These are phyloP conservation scores for Pichia scutulata DNA, from an alignment of 805 yeast species.

Conservation along the genomic window DNA sequence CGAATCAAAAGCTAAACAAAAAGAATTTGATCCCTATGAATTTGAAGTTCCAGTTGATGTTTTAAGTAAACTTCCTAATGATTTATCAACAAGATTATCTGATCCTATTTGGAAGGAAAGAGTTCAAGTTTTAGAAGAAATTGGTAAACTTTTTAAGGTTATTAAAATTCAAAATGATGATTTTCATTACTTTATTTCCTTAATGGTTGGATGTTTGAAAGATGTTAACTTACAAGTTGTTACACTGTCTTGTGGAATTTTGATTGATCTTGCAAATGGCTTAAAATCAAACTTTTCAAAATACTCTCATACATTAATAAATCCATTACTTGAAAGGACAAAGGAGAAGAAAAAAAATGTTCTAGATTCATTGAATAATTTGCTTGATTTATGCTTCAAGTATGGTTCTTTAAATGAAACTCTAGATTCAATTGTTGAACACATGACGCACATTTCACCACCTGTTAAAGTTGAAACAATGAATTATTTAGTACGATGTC, in stretches of 20 bases:
- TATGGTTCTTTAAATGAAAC: slow-evolving; percentile 46
- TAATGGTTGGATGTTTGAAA: slow-evolving; percentile 63
- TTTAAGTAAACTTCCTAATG: slow-evolving; percentile 55
- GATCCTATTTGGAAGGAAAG: slow-evolving; percentile 88
- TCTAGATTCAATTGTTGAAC: slow-evolving; percentile 50
- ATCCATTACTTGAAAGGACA: slow-evolving; percentile 67
- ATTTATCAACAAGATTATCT: slow-evolving; percentile 44
- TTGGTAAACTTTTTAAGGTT: slow-evolving; percentile 42
- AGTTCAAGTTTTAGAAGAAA: slow-evolving; percentile 72
- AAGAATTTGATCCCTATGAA: slow-evolving; percentile 56
- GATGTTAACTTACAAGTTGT: slow-evolving; percentile 90
- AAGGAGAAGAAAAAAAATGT: slow-evolving; percentile 84
- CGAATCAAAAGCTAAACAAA: slow-evolving; percentile 16
- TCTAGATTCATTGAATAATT: slow-evolving; percentile 56
- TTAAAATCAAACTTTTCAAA: slow-evolving; percentile 48
- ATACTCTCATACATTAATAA: slow-evolving; percentile 45
- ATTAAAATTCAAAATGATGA: slow-evolving; percentile 52
- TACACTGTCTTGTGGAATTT: slow-evolving; percentile 63
- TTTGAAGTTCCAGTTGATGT: slow-evolving; percentile 65
- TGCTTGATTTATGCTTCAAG: slow-evolving; percentile 57
- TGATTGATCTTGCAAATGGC: slow-evolving; percentile 57
- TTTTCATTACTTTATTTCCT: slow-evolving; percentile 53
- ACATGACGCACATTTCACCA: slow-evolving; percentile 73
- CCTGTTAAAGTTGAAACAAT: slow-evolving; percentile 69
- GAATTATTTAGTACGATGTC: slow-evolving; percentile 54